Conservation (phyloP, 345 rosid genomes). For the Excoecaria agallocha region DNA sequence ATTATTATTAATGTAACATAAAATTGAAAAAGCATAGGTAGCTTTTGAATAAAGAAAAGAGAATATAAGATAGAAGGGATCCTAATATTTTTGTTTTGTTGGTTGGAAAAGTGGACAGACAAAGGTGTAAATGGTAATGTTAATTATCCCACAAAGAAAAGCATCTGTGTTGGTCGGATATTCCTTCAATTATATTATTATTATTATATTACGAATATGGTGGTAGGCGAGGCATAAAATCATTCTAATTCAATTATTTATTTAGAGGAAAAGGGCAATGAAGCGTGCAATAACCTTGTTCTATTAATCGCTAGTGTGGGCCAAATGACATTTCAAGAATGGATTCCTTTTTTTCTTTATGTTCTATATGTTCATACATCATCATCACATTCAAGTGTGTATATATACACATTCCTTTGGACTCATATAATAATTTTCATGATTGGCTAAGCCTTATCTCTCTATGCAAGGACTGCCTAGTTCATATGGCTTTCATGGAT, state of each 20-base stretch:
- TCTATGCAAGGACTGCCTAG: no score
- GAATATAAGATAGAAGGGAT: background rate
- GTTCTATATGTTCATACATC: background rate
- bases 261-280: background rate
- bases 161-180: slow-evolving; percentile 2
- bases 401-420: background rate
- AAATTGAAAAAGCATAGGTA: background rate
- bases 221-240: no score
- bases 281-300: slow-evolving; percentile 12
- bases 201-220: no score
- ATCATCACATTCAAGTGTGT: no score
- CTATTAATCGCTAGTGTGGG: background rate
- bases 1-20: no score
- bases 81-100: slow-evolving; percentile 6
- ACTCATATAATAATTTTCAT: background rate
- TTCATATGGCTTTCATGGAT: no score
- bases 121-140: background rate
- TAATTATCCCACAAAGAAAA: background rate
- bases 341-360: background rate
- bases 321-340: background rate
- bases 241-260: background rate
- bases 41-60: background rate
- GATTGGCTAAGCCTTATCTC: background rate
- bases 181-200: no score
- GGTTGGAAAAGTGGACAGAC: background rate